Evolutionary conservation across 768 basidiomycete genomes (phyloP).

Genomic region (Clitopilus passeckerianus): DNA sequence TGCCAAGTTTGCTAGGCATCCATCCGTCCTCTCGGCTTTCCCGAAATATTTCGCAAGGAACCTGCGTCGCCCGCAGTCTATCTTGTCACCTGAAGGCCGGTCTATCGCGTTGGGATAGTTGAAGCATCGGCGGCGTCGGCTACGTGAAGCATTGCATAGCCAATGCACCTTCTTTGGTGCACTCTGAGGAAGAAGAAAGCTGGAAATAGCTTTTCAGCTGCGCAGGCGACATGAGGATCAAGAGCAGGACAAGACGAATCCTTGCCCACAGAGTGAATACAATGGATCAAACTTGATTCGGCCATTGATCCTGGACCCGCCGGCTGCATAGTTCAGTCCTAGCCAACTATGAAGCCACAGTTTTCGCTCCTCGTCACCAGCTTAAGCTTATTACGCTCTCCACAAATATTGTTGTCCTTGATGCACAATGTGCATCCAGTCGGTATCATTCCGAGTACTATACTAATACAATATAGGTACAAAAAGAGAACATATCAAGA

Average conservation of each 20-base stretch:
- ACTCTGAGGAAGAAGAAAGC: not conserved
- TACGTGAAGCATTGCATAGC: not conserved
- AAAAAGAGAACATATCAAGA: conserved; percentile 9
- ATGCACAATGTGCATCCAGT: not conserved
- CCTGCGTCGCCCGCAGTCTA: not conserved
- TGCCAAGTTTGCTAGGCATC: not conserved
- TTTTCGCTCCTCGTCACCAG: too few species aligned
- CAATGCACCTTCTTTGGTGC: not conserved
- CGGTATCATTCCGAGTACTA: conserved; percentile 1
- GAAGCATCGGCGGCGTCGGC: not conserved
- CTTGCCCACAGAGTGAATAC: too few species aligned
- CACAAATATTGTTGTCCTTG: not conserved
- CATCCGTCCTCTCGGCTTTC: not conserved
- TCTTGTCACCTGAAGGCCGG: not conserved
- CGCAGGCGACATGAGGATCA: not conserved
- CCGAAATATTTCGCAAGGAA: not conserved
- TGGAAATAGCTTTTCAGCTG: not conserved
- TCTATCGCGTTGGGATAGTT: not conserved
- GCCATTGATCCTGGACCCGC: not conserved
- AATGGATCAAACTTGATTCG: not conserved
- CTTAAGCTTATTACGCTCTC: not conserved
- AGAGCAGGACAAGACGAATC: not conserved
- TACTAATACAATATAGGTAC: conserved; percentile 1
- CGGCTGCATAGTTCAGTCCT: too few species aligned
- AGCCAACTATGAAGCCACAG: too few species aligned